These are phyloP conservation scores for Colletotrichum spinosum DNA, from an alignment of 2,329 filamentous ascomycete genomes.

Conservation along the genomic window DNA sequence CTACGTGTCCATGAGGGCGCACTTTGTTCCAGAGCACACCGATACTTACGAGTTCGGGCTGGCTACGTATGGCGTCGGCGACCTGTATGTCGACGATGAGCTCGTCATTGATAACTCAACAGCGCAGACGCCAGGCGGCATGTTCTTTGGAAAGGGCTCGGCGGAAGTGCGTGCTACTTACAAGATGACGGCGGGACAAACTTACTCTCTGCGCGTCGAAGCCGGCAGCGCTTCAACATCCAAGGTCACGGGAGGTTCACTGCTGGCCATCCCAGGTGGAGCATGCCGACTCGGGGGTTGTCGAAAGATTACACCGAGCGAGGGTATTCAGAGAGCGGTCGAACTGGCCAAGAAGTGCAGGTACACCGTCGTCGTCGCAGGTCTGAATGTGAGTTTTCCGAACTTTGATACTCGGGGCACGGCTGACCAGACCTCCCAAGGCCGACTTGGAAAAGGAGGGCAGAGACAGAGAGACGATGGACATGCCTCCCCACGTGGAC, in stretches of 20 bases:
- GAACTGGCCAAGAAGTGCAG: conserved; percentile 76
- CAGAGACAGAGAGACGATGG: conserved; percentile 78
- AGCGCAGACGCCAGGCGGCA: conserved; percentile 69
- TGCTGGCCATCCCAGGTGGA: conserved; percentile 67
- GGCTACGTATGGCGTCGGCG: conserved; percentile 72
- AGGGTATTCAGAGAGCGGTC: conserved; percentile 74
- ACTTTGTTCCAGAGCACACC: conserved; percentile 68
- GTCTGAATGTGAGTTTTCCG: conserved; percentile 62
- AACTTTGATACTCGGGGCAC: not conserved
- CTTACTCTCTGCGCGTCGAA: conserved; percentile 69
- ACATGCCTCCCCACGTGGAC: conserved; percentile 75
- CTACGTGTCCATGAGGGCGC: conserved; percentile 71
- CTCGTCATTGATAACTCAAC: conserved; percentile 75
- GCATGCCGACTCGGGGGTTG: conserved; percentile 72
- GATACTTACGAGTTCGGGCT: conserved; percentile 72
- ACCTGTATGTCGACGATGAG: conserved; percentile 71
- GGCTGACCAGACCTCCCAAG: not conserved
- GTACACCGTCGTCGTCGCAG: conserved; percentile 81
- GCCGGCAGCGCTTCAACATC: conserved; percentile 70
- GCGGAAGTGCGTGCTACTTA: conserved; percentile 70
- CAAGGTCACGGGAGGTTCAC: conserved; percentile 59
- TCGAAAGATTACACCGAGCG: conserved; percentile 65
- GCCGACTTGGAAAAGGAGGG: conserved; percentile 79
- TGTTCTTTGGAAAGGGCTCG: conserved; percentile 75
- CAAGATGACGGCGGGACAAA: conserved; percentile 67